A percentile compares a stretch with the other conserved stretches of the same genome.
These are phyloP conservation scores for Nematocida parisii DNA, from an alignment of 371 early-diverging fungal species.

Conservation along the genomic window DNA sequence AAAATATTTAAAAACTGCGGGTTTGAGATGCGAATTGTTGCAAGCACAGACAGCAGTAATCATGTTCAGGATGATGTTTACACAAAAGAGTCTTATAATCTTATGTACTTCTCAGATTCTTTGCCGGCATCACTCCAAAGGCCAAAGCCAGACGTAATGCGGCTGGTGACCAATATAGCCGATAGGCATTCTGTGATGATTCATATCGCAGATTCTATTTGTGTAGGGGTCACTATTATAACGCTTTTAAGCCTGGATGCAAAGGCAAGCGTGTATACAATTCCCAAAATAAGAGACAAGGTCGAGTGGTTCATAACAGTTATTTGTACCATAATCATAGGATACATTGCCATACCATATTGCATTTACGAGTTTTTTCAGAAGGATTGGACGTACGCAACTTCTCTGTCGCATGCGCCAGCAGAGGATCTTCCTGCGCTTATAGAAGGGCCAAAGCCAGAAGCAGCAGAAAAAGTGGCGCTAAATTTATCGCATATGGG, in stretches of 20 bases:
- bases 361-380: background rate
- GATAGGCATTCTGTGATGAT: background rate
- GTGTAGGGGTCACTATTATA: background rate
- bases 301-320: background rate
- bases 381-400: background rate
- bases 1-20: constrained; percentile 35
- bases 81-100: background rate
- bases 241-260: background rate
- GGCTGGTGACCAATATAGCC: background rate
- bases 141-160: background rate
- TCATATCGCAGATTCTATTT: background rate
- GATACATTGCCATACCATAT: background rate
- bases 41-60: background rate
- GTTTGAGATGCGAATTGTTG: constrained; percentile 26
- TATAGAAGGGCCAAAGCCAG: background rate
- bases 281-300: background rate
- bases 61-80: background rate
- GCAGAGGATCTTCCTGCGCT: background rate
- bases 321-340: background rate
- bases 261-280: background rate
- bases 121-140: background rate
- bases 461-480: background rate
- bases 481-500: constrained; percentile 44
- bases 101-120: background rate
- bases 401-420: background rate